These are phyloP conservation scores for Trichoderma polysporum DNA, from an alignment of 2,329 filamentous ascomycete genomes.

Conservation along the genomic window DNA sequence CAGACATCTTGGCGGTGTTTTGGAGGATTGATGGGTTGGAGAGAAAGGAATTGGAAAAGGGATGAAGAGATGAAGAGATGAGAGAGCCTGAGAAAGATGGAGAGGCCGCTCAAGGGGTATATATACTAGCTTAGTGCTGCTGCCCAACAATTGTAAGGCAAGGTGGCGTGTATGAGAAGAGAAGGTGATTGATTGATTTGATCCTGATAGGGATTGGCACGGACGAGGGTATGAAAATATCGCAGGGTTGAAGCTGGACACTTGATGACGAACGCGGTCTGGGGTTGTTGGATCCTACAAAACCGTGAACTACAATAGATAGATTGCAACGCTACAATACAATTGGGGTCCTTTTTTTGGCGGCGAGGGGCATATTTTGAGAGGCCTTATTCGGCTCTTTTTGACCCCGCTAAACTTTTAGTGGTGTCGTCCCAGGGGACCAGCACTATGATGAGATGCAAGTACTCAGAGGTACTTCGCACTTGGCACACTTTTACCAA, in stretches of 20 bases:
- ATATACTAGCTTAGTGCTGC: not conserved
- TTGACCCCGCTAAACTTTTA: no score
- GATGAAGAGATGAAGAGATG: not conserved
- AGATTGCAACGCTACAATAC: not conserved
- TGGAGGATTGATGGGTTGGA: not conserved
- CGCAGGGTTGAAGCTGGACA: not conserved
- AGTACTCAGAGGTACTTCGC: not conserved
- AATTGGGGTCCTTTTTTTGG: not conserved
- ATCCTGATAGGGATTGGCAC: not conserved
- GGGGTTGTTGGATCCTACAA: not conserved
- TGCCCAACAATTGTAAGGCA: not conserved
- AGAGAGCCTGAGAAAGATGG: not conserved
- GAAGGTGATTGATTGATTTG: not conserved
- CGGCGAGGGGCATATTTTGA: slow-evolving; percentile 13
- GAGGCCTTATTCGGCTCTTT: not conserved
- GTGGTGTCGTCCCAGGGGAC: no score
- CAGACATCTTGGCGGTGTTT: slow-evolving; percentile 61
- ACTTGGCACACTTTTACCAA: no score
- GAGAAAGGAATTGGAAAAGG: not conserved
- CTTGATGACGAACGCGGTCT: not conserved
- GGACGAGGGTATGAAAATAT: slow-evolving; percentile 5
- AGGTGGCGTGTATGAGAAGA: not conserved
- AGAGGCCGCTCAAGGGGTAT: slow-evolving; percentile 3
- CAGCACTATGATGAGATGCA: not conserved
- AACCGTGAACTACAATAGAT: not conserved